These are phyloP conservation scores for Amylocystis lapponica DNA, from an alignment of 768 basidiomycete species.

Conservation along the genomic window DNA sequence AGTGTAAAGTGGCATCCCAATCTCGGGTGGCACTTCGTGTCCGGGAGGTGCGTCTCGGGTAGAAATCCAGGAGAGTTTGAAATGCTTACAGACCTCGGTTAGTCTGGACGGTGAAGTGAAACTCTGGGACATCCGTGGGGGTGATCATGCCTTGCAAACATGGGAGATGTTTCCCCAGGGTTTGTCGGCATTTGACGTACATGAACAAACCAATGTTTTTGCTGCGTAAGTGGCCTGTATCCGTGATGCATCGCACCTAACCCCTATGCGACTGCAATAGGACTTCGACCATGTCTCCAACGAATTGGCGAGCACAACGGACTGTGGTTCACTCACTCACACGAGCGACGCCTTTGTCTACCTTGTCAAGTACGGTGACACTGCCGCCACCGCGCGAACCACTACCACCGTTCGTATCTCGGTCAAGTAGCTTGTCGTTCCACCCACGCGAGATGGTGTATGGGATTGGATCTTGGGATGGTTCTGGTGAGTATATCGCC, in stretches of 20 bases:
- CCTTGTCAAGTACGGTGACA: constrained; percentile 50
- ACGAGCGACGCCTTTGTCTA: constrained; percentile 33
- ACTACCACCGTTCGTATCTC: constrained; percentile 56
- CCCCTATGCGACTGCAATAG: constrained; percentile 30
- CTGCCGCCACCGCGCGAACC: constrained; percentile 48
- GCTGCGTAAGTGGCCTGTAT: constrained; percentile 56
- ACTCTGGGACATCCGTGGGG: constrained; percentile 81
- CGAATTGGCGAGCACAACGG: constrained; percentile 64
- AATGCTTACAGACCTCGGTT: constrained; percentile 1
- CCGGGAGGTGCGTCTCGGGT: constrained; percentile 62
- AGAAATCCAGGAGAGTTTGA: neutral
- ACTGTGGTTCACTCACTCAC: constrained; percentile 55
- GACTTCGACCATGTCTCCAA: constrained; percentile 52
- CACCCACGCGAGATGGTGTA: constrained; percentile 87
- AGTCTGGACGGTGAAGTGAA: constrained; percentile 89
- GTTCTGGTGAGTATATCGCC: constrained; percentile 31
- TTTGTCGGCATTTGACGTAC: constrained; percentile 81
- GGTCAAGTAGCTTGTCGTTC: constrained; percentile 64
- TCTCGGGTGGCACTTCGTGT: constrained; percentile 64
- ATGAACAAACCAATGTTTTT: constrained; percentile 77
- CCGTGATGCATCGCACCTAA: constrained; percentile 1
- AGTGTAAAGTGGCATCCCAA: constrained; percentile 83
- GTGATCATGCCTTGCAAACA: constrained; percentile 50
- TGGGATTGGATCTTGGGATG: constrained; percentile 68
- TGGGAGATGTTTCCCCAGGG: constrained; percentile 68